Evolutionary conservation across 2,329 filamentous ascomycete species (phyloP).

Genomic region (Simplicillium sp.): DNA sequence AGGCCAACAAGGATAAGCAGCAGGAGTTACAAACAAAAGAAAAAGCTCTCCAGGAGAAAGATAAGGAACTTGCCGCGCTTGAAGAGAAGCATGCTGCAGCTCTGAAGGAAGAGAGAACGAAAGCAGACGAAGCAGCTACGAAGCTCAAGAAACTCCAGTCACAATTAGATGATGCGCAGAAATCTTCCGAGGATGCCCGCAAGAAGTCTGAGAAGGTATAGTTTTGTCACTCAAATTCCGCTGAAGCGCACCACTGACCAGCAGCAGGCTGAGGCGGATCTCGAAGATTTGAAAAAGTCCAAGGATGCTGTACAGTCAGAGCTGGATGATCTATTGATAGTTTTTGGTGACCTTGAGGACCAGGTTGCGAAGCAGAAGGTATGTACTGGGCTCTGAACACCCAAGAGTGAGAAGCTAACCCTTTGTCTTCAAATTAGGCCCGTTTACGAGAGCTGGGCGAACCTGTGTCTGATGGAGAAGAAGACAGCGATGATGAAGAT

Average conservation of each 20-base stretch:
- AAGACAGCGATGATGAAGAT: conserved; percentile 47
- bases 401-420: conserved; percentile 5
- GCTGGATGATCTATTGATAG: conserved; percentile 71
- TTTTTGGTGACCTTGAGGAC: conserved; percentile 72
- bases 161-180: conserved; percentile 13
- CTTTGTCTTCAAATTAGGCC: conserved; percentile 23
- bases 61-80: conserved; percentile 54
- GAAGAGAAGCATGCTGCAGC: conserved; percentile 64
- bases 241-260: too few relatives aligned
- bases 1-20: conserved; percentile 27
- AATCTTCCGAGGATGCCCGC: conserved; percentile 10
- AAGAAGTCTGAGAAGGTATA: conserved; percentile 17
- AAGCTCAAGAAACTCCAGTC: conserved; percentile 15
- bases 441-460: conserved; percentile 59
- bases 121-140: conserved; percentile 9
- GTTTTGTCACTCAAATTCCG: not conserved
- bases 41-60: conserved; percentile 32
- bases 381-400: conserved; percentile 14
- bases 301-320: conserved; percentile 59
- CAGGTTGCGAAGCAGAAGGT: conserved; percentile 70
- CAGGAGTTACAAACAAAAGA: conserved; percentile 19
- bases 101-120: conserved; percentile 30
- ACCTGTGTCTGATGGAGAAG: conserved; percentile 67
- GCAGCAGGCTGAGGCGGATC: conserved; percentile 19
- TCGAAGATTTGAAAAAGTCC: conserved; percentile 45